Base-by-base conservation (phyloP, 2,329 filamentous ascomycete species). In the Didymella pomorum region DNA sequence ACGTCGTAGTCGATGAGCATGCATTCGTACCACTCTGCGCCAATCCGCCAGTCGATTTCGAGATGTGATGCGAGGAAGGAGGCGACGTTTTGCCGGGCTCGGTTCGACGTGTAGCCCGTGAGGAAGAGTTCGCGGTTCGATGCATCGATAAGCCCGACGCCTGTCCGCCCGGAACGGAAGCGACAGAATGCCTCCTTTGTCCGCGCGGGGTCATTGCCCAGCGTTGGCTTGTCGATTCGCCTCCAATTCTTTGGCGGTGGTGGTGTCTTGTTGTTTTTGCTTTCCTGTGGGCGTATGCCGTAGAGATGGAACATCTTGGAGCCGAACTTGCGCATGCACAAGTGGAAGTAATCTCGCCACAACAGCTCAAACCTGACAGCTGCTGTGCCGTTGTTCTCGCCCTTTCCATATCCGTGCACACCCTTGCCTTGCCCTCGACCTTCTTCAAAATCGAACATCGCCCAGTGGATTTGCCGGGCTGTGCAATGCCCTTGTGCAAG, bases 11-110 rank as follows among this genome's bases (percentile, higher is more conserved):
- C 91, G 28, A 89, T 81, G 3, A 93, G 81, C 70, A 90, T 79
- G 71, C 84, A 86, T 72, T 94, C 91, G 70, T 93, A 94, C 89
- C 89, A 94, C 72, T 93, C 91, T 0, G 90, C 91, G 0, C 91
- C 91, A 14, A 91, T 82, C 0, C 90, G 85, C 91, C 91, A 95
- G 74, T 94, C 91, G 21, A 94, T 87, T 1, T 83, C 82, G 3
- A 93, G 79, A 60, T 92, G 89, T 64, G 91, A 92, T 0, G 89
- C 78, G 1, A 93, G 79, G 71, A 91, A 94, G 16, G 83, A 89
- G 0, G 90, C 90, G 1, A 92, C 89, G 53, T 93, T 93, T 73
- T 93, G 90, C 2, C 91, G 81, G 0, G 89, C 87, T 14, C 90
- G 83, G 70, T 93, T 93, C 1, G 88, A 90, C 0, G 90, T 93